These are phyloP conservation scores for Linum tenue DNA, from an alignment of 345 rosid genomes.

Conservation along the genomic window DNA sequence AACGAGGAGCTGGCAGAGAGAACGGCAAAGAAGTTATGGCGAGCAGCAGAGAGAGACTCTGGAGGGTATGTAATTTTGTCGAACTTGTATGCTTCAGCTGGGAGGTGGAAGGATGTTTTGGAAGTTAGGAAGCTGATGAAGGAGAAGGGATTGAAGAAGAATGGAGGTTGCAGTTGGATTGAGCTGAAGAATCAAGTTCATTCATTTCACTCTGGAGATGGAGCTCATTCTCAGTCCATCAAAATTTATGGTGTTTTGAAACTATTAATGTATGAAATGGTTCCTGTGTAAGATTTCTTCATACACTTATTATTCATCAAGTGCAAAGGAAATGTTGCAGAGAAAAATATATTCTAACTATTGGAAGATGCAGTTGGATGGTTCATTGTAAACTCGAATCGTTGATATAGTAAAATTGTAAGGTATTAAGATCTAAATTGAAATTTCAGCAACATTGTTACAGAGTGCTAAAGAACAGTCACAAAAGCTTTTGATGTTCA, in stretches of 20 bases:
- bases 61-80: slow-evolving; percentile 41
- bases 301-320: too few species aligned
- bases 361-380: background rate
- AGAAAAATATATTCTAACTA: too few species aligned
- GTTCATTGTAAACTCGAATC: too few species aligned
- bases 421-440: too few species aligned
- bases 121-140: slow-evolving; percentile 41
- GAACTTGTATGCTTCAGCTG: slow-evolving; percentile 49
- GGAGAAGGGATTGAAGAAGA: slow-evolving; percentile 45
- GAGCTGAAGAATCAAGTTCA: slow-evolving; percentile 36
- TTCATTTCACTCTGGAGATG: slow-evolving; percentile 39
- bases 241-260: slow-evolving; percentile 31
- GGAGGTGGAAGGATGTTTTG: slow-evolving; percentile 44
- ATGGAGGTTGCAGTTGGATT: slow-evolving; percentile 45
- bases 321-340: too few species aligned
- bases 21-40: slow-evolving; percentile 32
- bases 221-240: slow-evolving; percentile 22
- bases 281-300: slow-evolving; percentile 4
- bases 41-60: slow-evolving; percentile 26
- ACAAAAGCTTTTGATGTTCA: background rate
- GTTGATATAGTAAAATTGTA: too few species aligned
- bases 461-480: background rate
- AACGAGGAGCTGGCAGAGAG: slow-evolving; percentile 41
- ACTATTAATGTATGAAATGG: slow-evolving; percentile 36
- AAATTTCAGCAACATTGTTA: too few species aligned